These are phyloP conservation scores for Penicillium tannophilum DNA, from an alignment of 495 filamentous ascomycete species.

Conservation along the genomic window DNA sequence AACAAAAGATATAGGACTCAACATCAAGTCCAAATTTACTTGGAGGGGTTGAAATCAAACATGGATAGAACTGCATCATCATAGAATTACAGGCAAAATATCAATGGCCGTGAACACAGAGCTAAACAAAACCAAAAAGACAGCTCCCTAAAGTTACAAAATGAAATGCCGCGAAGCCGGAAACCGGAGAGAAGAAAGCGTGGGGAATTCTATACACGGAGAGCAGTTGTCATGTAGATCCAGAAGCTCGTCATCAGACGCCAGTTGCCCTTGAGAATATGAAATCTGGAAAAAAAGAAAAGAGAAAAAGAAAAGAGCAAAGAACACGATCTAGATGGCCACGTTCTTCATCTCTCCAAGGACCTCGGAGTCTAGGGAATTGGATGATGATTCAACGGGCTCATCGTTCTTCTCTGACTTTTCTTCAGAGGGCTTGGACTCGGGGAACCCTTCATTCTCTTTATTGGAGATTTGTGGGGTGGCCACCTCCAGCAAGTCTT, in stretches of 20 bases:
- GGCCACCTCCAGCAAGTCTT: constrained; percentile 50
- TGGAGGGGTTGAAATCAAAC: too few species aligned
- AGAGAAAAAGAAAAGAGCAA: constrained; percentile 6
- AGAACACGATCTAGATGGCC: constrained; percentile 43
- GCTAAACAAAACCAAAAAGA: constrained; percentile 20
- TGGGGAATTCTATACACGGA: constrained; percentile 34
- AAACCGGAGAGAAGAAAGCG: constrained; percentile 16
- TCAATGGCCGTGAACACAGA: constrained; percentile 25
- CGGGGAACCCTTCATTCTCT: constrained; percentile 36
- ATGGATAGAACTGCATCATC: constrained; percentile 37
- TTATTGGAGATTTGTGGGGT: constrained; percentile 45
- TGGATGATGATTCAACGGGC: constrained; percentile 27
- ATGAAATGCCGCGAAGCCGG: constrained; percentile 28
- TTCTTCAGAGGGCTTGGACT: constrained; percentile 29
- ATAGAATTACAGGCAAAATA: constrained; percentile 44
- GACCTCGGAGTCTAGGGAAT: constrained; percentile 41
- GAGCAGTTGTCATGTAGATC: constrained; percentile 22
- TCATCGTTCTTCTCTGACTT: constrained; percentile 36
- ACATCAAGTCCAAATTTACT: background rate
- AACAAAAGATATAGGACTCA: background rate
- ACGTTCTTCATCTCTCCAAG: constrained; percentile 60
- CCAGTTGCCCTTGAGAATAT: constrained; percentile 28
- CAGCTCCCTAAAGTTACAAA: constrained; percentile 37
- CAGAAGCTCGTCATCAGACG: constrained; percentile 30
- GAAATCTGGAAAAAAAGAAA: constrained; percentile 18